These are phyloP conservation scores for Aspergillus coremiiformis DNA, from an alignment of 495 filamentous ascomycete species.

Conservation along the genomic window DNA sequence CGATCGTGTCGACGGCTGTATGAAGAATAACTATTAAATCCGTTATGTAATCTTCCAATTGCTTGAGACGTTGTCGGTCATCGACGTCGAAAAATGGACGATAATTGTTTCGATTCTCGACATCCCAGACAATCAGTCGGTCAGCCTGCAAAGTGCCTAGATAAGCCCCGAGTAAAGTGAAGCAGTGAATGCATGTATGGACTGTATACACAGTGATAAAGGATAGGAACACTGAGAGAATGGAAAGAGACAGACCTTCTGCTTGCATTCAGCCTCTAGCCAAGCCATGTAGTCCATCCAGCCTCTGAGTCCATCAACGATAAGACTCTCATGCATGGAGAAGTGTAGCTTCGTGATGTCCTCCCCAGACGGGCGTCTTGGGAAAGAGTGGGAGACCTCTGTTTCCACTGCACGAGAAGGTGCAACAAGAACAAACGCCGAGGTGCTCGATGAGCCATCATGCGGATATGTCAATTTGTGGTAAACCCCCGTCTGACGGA, in stretches of 20 bases:
- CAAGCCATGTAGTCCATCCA: slow-evolving; percentile 11
- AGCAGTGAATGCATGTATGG: too few species aligned
- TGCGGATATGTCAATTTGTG: slow-evolving; percentile 1
- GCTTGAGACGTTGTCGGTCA: slow-evolving; percentile 5
- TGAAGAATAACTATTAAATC: slow-evolving; percentile 5
- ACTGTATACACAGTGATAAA: background rate
- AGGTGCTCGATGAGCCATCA: background rate
- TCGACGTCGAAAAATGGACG: background rate
- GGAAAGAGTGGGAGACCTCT: background rate
- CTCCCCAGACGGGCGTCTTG: background rate
- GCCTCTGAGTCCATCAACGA: slow-evolving; percentile 1
- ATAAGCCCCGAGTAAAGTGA: background rate
- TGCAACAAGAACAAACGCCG: slow-evolving; percentile 1
- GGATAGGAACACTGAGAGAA: background rate
- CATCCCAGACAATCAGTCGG: background rate
- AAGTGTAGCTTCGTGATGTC: background rate
- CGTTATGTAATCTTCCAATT: slow-evolving; percentile 4
- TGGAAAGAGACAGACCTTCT: background rate
- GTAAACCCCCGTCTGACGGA: slow-evolving; percentile 9
- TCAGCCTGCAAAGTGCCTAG: background rate
- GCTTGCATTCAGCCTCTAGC: slow-evolving; percentile 4
- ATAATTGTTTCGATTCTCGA: background rate
- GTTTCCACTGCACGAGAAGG: background rate
- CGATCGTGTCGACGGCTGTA: slow-evolving; percentile 1
- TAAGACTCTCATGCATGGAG: slow-evolving; percentile 1